These are phyloP conservation scores for Coemansia sp. DNA, from an alignment of 192 early-diverging fungal genomes.

Conservation along the genomic window DNA sequence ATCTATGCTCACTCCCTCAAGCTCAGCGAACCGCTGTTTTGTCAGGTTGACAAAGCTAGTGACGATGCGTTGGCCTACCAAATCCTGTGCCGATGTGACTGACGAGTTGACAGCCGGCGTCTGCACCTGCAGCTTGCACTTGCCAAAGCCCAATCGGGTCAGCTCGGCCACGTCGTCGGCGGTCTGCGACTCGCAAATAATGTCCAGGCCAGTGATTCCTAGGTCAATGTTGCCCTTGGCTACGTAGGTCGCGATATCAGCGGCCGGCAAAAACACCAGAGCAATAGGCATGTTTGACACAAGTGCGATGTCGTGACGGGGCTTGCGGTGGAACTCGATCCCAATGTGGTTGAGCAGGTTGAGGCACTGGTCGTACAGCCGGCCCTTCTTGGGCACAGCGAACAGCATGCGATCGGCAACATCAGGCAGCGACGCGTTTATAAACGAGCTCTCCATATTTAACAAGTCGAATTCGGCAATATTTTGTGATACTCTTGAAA, in stretches of 20 bases:
- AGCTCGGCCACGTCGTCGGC: conserved; percentile 70
- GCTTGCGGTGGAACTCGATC: conserved; percentile 91
- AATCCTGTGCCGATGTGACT: conserved; percentile 56
- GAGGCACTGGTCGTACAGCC: conserved; percentile 87
- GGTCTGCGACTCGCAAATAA: conserved; percentile 80
- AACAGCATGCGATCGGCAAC: conserved; percentile 76
- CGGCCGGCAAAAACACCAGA: conserved; percentile 91
- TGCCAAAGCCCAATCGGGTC: conserved; percentile 84
- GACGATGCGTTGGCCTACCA: conserved; percentile 88
- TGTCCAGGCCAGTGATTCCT: conserved; percentile 96
- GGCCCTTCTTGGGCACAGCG: conserved; percentile 98
- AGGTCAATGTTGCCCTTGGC: conserved; percentile 94
- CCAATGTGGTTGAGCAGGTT: conserved; percentile 85
- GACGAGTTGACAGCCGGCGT: conserved; percentile 64
- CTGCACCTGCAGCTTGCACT: conserved; percentile 89
- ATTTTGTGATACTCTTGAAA: conserved; percentile 20
- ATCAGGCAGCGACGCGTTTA: conserved; percentile 45
- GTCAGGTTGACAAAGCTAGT: conserved; percentile 85
- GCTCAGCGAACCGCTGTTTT: conserved; percentile 63
- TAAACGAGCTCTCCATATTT: conserved; percentile 20
- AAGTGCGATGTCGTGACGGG: conserved; percentile 95
- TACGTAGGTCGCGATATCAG: conserved; percentile 95
- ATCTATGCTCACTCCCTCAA: conserved; percentile 64
- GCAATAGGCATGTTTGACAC: conserved; percentile 92
- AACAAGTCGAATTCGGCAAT: no score